Evolutionary conservation across 352 stramenopile species (phyloP).

Genomic region (Peronosclerospora sorghi): DNA sequence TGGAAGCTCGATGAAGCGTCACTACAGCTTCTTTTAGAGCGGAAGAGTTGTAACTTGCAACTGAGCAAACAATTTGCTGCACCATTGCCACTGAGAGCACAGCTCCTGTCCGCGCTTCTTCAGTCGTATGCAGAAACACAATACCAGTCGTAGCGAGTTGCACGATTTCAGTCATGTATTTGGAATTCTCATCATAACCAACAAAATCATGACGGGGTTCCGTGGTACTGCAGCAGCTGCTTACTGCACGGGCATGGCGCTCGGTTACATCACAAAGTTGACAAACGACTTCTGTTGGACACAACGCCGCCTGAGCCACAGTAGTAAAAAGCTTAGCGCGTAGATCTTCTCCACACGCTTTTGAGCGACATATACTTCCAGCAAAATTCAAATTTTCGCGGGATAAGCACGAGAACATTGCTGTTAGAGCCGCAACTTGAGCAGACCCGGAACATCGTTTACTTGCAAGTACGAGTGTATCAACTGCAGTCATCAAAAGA

Average conservation of each 20-base stretch:
- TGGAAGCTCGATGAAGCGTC: slow-evolving; percentile 29
- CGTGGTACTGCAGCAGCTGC: slow-evolving; percentile 8
- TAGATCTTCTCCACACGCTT: slow-evolving; percentile 4
- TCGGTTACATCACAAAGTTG: slow-evolving; percentile 33
- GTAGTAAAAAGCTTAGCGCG: slow-evolving; percentile 12
- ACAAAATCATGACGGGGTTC: slow-evolving; percentile 6
- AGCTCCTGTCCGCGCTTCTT: slow-evolving; percentile 22
- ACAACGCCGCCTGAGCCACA: slow-evolving; percentile 27
- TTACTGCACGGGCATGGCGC: slow-evolving; percentile 17
- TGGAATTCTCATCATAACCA: slow-evolving; percentile 12
- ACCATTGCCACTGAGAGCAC: slow-evolving; percentile 27
- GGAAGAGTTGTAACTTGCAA: slow-evolving; percentile 14
- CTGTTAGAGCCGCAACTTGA: slow-evolving; percentile 29
- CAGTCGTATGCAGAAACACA: slow-evolving; percentile 39
- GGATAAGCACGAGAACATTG: slow-evolving; percentile 32
- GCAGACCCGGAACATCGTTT: slow-evolving; percentile 20
- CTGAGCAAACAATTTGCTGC: slow-evolving; percentile 23
- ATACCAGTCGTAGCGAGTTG: slow-evolving; percentile 35
- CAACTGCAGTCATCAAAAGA: slow-evolving; percentile 21
- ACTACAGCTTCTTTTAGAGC: slow-evolving; percentile 21
- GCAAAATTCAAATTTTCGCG: slow-evolving; percentile 23
- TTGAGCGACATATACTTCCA: slow-evolving; percentile 8
- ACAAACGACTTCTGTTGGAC: slow-evolving; percentile 27
- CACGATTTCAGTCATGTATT: slow-evolving; percentile 28
- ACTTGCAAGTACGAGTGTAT: slow-evolving; percentile 27